These are phyloP conservation scores for Aspergillus quadricinctus DNA, from an alignment of 2,329 filamentous ascomycete species.

Conservation along the genomic window DNA sequence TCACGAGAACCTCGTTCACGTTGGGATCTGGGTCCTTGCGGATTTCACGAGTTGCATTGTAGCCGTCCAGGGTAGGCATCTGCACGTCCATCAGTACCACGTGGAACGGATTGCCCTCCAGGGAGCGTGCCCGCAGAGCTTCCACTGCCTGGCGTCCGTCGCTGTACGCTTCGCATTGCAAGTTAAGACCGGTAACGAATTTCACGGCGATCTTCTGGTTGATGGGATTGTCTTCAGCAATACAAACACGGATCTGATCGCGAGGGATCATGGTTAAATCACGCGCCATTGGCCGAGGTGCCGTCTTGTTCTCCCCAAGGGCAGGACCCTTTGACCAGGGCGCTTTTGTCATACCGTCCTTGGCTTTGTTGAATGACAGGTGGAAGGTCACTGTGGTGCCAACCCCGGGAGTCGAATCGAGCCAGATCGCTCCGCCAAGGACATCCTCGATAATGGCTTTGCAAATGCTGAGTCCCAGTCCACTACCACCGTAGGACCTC, in stretches of 20 bases:
- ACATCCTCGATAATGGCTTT: slow-evolving; percentile 91
- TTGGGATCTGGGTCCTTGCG: slow-evolving; percentile 70
- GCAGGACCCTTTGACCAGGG: slow-evolving; percentile 50
- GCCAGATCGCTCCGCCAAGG: slow-evolving; percentile 78
- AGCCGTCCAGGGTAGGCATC: slow-evolving; percentile 91
- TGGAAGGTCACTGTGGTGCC: slow-evolving; percentile 69
- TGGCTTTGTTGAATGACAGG: slow-evolving; percentile 78
- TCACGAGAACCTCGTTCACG: slow-evolving; percentile 81
- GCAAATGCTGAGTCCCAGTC: slow-evolving; percentile 87
- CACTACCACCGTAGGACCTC: slow-evolving; percentile 85
- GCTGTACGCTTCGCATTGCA: slow-evolving; percentile 81
- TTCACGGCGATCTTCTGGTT: slow-evolving; percentile 92
- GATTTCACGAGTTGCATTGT: slow-evolving; percentile 81
- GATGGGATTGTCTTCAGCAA: slow-evolving; percentile 92
- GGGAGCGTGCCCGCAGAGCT: slow-evolving; percentile 69
- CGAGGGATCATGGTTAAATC: slow-evolving; percentile 71
- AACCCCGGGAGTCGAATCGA: slow-evolving; percentile 68
- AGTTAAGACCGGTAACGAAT: slow-evolving; percentile 81
- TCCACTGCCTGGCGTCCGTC: slow-evolving; percentile 87
- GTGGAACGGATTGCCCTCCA: slow-evolving; percentile 74
- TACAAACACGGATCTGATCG: slow-evolving; percentile 78
- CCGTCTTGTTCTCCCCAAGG: slow-evolving; percentile 39
- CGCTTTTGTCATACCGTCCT: slow-evolving; percentile 52
- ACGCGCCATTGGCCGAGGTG: slow-evolving; percentile 46
- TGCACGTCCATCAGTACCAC: slow-evolving; percentile 94